phyloP scores from a whole-genome alignment of 2,329 filamentous ascomycete species.

The Aspergillaceae sp. region DNA sequence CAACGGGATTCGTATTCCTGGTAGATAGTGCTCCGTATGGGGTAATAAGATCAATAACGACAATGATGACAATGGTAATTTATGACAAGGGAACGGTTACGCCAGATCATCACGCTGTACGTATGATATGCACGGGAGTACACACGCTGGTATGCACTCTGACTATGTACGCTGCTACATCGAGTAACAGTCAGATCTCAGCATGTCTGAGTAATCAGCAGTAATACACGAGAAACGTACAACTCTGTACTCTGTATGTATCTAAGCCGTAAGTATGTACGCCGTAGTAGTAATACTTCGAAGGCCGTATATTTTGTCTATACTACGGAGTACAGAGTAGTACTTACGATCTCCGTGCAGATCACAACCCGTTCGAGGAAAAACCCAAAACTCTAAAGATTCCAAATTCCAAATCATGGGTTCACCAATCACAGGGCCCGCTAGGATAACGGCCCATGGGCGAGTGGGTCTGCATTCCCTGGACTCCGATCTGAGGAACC shows the following conservation, averaged over 20 bases:
- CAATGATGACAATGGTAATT: too few species aligned
- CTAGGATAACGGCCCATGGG: slow-evolving; percentile 14
- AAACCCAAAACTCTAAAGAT: slow-evolving; percentile 13
- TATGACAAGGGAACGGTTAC: too few species aligned
- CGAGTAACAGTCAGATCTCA: too few species aligned
- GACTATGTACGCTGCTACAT: too few species aligned
- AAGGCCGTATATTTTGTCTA: neutral
- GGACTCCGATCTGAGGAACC: neutral
- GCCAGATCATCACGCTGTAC: too few species aligned
- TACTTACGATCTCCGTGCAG: slow-evolving; percentile 2
- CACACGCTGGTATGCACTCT: too few species aligned
- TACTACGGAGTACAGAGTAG: neutral
- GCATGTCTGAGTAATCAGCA: too few species aligned
- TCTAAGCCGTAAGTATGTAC: neutral
- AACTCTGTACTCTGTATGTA: neutral
- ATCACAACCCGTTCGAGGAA: slow-evolving; percentile 10
- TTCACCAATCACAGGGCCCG: slow-evolving; percentile 13
- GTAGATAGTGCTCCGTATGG: neutral
- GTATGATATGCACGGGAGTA: too few species aligned
- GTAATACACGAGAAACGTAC: too few species aligned
- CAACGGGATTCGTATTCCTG: neutral
- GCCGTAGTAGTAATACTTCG: neutral
- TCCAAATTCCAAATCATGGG: slow-evolving; percentile 13
- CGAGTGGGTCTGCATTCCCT: slow-evolving; percentile 4
- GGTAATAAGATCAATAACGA: too few species aligned